Base-by-base conservation (phyloP, 2,329 filamentous ascomycete genomes). In the Beauveria scarabaeidicola region DNA sequence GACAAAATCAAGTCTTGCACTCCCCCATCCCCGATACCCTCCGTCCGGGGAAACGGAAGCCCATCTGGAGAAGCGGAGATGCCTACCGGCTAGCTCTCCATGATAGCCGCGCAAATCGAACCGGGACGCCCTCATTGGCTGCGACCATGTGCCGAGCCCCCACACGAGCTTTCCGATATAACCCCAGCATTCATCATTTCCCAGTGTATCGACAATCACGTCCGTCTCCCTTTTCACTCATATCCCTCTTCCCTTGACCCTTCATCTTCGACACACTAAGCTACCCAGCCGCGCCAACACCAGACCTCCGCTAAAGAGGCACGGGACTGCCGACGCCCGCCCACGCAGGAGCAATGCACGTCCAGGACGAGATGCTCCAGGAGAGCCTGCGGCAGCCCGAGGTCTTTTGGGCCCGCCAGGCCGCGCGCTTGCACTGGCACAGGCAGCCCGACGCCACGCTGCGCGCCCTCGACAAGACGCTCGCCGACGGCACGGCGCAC, bases 351-450 rank as follows among this genome's bases (percentile, higher is more conserved):
- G 36, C 13, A 10, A 29, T 50, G 44, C 58, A 61, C 3, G 19
- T 72, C 7, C 58, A 61, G 6, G 25, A 58, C 0, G 71, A 77
- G 25, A 65, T 70, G 0, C 73, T 89, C 0, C 61, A 66, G 32
- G 68, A 71, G 47, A 66, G 71, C 1, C 65, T 72, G 10, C 64
- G 68, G 15, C 73, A 83, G 0, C 71, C 88, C 0, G 83, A 87
- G 63, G 81, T 77, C 4, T 87, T 86, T 66, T 96, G 91, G 91
- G 75, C 76, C 23, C 78, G 80, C 59, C 89, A 94, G 69, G 91
- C 91, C 5, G 78, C 84, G 48, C 82, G 88, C 23, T 77, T 97
- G 3, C 75, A 88, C 72, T 97, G 92, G 92, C 88, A 95, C 73
- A 87, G 84, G 68, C 80, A 82, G 58, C 92, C 92, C 8, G 81